Evolutionary conservation across 306 rosid species (phyloP).

Genomic region (Vigna hirtella): DNA sequence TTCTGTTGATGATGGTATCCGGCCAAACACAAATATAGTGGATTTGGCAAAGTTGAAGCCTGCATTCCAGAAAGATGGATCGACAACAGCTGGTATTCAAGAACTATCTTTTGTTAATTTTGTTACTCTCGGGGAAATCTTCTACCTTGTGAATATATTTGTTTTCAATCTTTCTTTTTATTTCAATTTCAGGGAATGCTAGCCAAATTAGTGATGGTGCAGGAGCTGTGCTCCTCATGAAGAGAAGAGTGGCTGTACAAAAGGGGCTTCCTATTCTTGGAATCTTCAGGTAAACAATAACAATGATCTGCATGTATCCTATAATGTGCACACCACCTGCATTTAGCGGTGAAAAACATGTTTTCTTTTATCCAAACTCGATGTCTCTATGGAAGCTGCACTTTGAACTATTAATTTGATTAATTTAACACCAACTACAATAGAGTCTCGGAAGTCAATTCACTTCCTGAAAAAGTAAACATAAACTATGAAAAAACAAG

Average conservation of each 20-base stretch:
- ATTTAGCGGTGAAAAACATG: constrained; percentile 12
- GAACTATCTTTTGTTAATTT: constrained; percentile 14
- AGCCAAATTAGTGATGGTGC: constrained; percentile 97
- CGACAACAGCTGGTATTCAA: constrained; percentile 84
- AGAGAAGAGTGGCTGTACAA: constrained; percentile 79
- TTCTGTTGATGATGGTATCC: constrained; percentile 85
- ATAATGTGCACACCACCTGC: background rate
- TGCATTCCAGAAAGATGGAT: constrained; percentile 76
- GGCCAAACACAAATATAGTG: constrained; percentile 65
- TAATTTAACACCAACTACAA: background rate
- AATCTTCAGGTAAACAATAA: constrained; percentile 66
- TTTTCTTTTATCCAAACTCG: constrained; percentile 17
- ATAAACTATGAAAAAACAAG: background rate
- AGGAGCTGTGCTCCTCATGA: constrained; percentile 95
- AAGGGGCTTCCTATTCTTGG: constrained; percentile 89
- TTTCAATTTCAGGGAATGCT: constrained; percentile 73
- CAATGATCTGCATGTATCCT: constrained; percentile 12
- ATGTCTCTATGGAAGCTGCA: constrained; percentile 15
- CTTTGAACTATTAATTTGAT: constrained; percentile 12
- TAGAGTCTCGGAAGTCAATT: background rate
- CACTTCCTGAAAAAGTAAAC: background rate
- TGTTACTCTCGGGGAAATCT: constrained; percentile 26
- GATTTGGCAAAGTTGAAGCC: constrained; percentile 86
- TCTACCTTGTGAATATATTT: constrained; percentile 2
- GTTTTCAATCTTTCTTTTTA: background rate